Evolutionary conservation across 257 asterid species (phyloP).

Genomic region (Hygrophila difformis): DNA sequence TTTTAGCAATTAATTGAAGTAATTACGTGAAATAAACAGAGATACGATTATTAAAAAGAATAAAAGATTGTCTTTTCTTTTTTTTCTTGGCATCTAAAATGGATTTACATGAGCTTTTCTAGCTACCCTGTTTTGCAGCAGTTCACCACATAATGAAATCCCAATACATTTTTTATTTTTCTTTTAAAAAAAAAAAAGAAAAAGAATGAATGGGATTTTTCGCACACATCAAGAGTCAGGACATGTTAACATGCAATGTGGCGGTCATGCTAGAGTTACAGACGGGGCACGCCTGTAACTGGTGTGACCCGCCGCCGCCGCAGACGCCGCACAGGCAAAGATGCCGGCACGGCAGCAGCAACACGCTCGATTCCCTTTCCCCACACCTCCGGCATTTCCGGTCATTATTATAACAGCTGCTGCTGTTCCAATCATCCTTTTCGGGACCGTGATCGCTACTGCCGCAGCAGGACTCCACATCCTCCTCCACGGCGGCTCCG

Average conservation of each 20-base stretch:
- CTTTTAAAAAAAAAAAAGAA: no score
- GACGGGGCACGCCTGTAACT: conserved; percentile 40
- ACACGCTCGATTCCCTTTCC: conserved; percentile 44
- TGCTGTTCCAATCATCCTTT: conserved; percentile 3
- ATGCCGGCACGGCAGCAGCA: conserved; percentile 67
- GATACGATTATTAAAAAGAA: no score
- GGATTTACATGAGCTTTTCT: no score
- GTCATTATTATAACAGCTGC: neutral
- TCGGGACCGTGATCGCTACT: conserved; percentile 25
- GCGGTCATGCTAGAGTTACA: conserved; percentile 45
- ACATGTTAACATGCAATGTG: conserved; percentile 55
- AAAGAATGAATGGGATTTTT: no score
- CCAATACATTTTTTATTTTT: no score
- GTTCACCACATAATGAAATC: no score
- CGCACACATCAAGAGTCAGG: no score
- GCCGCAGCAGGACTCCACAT: conserved; percentile 56
- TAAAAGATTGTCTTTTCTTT: no score
- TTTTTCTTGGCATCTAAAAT: no score
- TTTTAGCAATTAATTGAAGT: no score
- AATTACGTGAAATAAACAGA: no score
- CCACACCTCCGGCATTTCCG: conserved; percentile 45
- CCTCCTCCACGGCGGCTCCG: conserved; percentile 28
- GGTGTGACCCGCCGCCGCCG: conserved; percentile 37
- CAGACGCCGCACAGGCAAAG: conserved; percentile 47
- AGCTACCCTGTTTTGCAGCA: no score